These are phyloP conservation scores for Aspergillus japonicus DNA, from an alignment of 2,329 filamentous ascomycete genomes.

Conservation along the genomic window DNA sequence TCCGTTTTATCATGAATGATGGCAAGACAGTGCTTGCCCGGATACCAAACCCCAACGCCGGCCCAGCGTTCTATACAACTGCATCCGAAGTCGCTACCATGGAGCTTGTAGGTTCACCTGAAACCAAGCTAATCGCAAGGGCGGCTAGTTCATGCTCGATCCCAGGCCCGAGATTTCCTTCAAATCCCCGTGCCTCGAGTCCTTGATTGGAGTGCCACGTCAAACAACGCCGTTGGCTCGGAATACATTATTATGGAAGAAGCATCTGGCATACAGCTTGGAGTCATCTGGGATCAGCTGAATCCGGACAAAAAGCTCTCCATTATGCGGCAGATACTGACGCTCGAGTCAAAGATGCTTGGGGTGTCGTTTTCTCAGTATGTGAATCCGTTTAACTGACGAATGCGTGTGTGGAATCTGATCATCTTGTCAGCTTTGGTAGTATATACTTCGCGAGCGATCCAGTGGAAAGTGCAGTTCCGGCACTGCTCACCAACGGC, in stretches of 20 bases:
- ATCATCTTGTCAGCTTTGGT: conserved; percentile 32
- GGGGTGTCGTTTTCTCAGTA: conserved; percentile 37
- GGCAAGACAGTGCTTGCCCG: conserved; percentile 19
- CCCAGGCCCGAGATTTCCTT: conserved; percentile 7
- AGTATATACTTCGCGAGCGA: conserved; percentile 39
- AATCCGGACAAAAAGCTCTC: conserved; percentile 17
- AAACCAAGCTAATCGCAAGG: not conserved
- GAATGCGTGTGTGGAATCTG: not conserved
- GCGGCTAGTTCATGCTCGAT: no score
- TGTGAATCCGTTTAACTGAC: conserved; percentile 4
- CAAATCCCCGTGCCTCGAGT: conserved; percentile 19
- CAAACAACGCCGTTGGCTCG: conserved; percentile 23
- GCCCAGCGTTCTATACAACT: conserved; percentile 21
- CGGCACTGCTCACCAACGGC: conserved; percentile 25
- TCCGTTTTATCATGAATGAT: conserved; percentile 25
- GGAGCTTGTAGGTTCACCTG: conserved; percentile 20
- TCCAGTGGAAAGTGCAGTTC: conserved; percentile 31
- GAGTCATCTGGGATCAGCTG: conserved; percentile 27
- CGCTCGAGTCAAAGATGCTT: conserved; percentile 39
- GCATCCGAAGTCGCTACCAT: conserved; percentile 26
- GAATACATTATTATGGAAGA: conserved; percentile 35
- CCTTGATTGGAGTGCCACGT: conserved; percentile 19
- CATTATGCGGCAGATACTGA: conserved; percentile 32
- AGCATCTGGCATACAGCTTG: conserved; percentile 26
- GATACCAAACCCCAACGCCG: conserved; percentile 25